Base-by-base conservation (phyloP, 192 early-diverging fungal species). In the Rhizophagus sp. region DNA sequence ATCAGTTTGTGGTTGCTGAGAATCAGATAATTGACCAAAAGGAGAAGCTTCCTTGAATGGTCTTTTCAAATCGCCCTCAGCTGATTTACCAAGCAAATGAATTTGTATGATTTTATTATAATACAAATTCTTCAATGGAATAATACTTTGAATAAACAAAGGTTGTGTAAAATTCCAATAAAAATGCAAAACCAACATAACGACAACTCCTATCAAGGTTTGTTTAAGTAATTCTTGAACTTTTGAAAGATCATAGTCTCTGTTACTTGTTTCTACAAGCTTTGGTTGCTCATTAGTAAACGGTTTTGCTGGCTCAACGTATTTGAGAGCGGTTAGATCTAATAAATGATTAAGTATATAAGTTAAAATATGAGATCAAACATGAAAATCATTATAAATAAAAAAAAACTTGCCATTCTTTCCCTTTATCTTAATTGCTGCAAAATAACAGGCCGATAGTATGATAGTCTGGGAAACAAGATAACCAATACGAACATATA, bases 91-190 rank as follows among this genome's bases (percentile, higher is more conserved):
- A 82, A 94, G 87, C 49, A 97, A 50, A 81, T 97, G 90, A 84
- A 98, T 90, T 85, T 92, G 89, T 72, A 95, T 91, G 33, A 94
- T 85, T 84, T 89, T 93, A 80, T 88, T 91, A 76, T 87, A 87
- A 73, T 91, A 87, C 69, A 94, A 82, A 70, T 90, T 91, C 82
- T 93, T 90, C 82, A 95, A 79, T 5, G 93, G 93, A 41, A 98
- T 81, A 75, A 97, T 85, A 19, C 91, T 89, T 87, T 98, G 97
- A 80, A 97, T 88, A 22, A 97, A 84, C 57, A 98, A 84, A 8
- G 97, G 97, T 80, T 96, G 94, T 62, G 95, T 88, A 76, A 96
- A 96, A 33, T 92, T 92, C 80, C 91, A 96, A 84, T 96, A 91
- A 87, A 93, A 94, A 86, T 98, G 92, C 84, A 97, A 88, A 61